Percentiles rank a stretch among this genome's conserved stretches.
Evolutionary conservation across 306 rosid genomes (phyloP).

Genomic region (Corylus heterophylla): DNA sequence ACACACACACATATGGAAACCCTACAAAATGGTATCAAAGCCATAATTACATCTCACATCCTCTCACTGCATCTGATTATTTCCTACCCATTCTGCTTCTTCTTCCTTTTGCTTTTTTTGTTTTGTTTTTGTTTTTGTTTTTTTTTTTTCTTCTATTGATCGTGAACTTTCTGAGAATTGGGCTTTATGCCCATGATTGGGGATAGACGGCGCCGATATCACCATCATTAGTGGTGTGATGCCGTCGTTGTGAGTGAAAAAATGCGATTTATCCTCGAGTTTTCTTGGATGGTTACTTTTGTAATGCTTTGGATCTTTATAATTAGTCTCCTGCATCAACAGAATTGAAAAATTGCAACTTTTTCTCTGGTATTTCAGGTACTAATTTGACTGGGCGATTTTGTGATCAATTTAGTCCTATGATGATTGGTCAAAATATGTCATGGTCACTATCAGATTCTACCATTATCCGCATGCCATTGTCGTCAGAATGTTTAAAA

Average conservation of each 20-base stretch:
- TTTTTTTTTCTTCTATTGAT: no score
- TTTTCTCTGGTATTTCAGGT: slow-evolving; percentile 61
- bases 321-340: not conserved
- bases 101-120: no score
- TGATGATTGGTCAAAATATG: slow-evolving; percentile 69
- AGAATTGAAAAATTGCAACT: slow-evolving; percentile 7
- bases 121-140: no score
- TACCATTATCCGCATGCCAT: slow-evolving; percentile 94
- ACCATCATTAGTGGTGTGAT: no score
- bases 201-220: no score
- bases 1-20: no score
- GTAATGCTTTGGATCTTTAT: not conserved
- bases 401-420: slow-evolving; percentile 83
- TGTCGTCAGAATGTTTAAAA: slow-evolving; percentile 63
- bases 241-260: not conserved
- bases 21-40: no score
- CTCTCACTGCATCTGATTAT: no score
- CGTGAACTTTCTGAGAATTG: no score
- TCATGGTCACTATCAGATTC: slow-evolving; percentile 71
- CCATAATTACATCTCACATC: no score
- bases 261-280: not conserved
- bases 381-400: slow-evolving; percentile 77
- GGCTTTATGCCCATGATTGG: no score
- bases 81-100: no score
- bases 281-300: slow-evolving; percentile 6